Evolutionary conservation across 2,329 filamentous ascomycete genomes (phyloP), one percentile per base, ranked within the genome.

Genomic region (Alternaria sp.): DNA sequence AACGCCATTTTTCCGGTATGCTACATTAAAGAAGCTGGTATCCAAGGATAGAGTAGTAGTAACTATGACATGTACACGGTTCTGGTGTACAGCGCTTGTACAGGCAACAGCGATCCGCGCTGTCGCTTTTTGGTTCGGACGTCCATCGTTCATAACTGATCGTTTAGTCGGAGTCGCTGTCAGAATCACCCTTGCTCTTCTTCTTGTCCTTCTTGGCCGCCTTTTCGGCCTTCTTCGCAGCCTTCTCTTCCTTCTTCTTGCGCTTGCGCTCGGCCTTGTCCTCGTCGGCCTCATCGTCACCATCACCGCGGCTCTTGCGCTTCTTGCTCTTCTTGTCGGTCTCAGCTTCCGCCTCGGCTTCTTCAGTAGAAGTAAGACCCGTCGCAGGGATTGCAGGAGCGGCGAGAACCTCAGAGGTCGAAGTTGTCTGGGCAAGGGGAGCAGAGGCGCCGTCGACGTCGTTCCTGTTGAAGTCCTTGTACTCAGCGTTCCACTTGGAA

Each of bases 401-500:
- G 37, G 72, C 71, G 28, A 79, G 73, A 15, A 83, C 79, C 43
- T 79, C 77, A 14, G 71, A 54, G 20, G 72, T 72, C 6, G 74
- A 71, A 8, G 78, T 78, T 20, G 74, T 79, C 55, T 78, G 75
- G 26, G 72, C 76, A 37, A 77, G 57, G 11, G 71, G 70, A 25
- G 67, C 68, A 10, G 69, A 64, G 9, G 69, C 64, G 47, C 70
- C 73, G 25, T 73, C 70, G 23, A 67, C 59, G 37, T 71, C 66
- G 10, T 64, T 68, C 50, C 72, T 72, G 65, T 71, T 76, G 63
- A 75, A 97, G 84, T 98, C 96, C 83, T 94, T 95, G 87, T 99
- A 99, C 71, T 92, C 92, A 41, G 88, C 84, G 73, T 92, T 94
- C 96, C 96, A 99, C 83, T 96, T 93, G 74, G 94, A 89, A 25